Conservation (phyloP, 78 protist species). For the Dictyostelium brefeldianum region DNA sequence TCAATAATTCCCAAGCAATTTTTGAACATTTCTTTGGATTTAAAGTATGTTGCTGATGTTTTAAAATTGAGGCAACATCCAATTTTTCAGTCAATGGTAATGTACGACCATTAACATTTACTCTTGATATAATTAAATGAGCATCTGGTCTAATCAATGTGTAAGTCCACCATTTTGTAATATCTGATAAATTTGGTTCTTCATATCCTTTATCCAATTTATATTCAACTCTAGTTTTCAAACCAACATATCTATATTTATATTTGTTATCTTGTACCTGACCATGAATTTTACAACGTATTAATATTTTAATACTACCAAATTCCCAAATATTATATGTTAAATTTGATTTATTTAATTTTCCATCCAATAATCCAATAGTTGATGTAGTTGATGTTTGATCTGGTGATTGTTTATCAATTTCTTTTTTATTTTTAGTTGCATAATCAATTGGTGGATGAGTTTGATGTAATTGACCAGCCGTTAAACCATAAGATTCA, state of each 20-base stretch:
- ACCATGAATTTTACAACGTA: conserved; percentile 76
- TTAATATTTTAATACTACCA: conserved; percentile 69
- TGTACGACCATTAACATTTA: conserved; percentile 21
- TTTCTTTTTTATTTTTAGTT: not conserved
- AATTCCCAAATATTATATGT: conserved; percentile 77
- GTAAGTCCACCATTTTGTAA: conserved; percentile 76
- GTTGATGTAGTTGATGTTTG: not conserved
- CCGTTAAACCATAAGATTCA: conserved; percentile 62
- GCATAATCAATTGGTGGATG: conserved; percentile 51
- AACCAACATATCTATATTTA: conserved; percentile 59
- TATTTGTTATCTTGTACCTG: conserved; percentile 25
- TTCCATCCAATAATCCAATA: not conserved
- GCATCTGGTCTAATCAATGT: conserved; percentile 81
- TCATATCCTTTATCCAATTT: conserved; percentile 42
- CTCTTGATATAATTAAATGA: conserved; percentile 51
- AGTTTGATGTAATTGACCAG: conserved; percentile 20
- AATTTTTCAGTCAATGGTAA: conserved; percentile 26
- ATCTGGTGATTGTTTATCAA: not conserved
- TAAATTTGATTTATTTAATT: conserved; percentile 20
- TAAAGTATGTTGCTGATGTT: conserved; percentile 11
- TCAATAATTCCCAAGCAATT: conserved; percentile 34
- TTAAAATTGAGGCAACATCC: conserved; percentile 58
- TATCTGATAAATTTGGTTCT: conserved; percentile 30
- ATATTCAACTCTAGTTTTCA: conserved; percentile 61
- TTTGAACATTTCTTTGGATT: conserved; percentile 48